Conservation (phyloP, 148 eudicot species). For the Amaranthus palmeri region DNA sequence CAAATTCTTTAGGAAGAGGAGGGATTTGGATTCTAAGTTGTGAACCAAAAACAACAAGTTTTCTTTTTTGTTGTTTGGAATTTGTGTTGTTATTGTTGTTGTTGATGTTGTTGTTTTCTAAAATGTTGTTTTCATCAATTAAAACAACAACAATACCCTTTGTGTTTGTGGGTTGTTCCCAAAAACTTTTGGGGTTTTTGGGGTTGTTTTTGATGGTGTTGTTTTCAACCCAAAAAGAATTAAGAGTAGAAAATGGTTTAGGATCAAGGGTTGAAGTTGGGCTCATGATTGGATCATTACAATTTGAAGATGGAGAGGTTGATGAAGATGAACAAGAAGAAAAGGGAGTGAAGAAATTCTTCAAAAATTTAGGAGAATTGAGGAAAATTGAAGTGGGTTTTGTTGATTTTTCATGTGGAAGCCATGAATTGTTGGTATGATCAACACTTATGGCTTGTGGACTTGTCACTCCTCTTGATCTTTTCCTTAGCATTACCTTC, state of each 20-base stretch:
- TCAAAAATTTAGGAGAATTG: slow-evolving; percentile 51
- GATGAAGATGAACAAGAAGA: not conserved
- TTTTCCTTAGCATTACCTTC: slow-evolving; percentile 61
- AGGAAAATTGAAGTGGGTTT: slow-evolving; percentile 53
- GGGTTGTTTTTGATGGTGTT: not conserved
- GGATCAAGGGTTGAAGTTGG: slow-evolving; percentile 70
- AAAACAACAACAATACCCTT: slow-evolving; percentile 66
- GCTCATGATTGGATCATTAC: slow-evolving; percentile 34
- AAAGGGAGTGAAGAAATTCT: slow-evolving; percentile 33
- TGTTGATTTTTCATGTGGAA: slow-evolving; percentile 39
- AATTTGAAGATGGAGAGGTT: slow-evolving; percentile 1
- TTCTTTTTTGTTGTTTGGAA: slow-evolving; percentile 36
- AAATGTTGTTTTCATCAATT: slow-evolving; percentile 32
- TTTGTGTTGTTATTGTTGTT: not conserved
- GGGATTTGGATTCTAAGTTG: slow-evolving; percentile 84
- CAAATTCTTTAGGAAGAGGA: slow-evolving; percentile 45
- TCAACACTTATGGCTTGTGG: slow-evolving; percentile 49
- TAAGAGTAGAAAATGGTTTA: slow-evolving; percentile 34
- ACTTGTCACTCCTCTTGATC: slow-evolving; percentile 54
- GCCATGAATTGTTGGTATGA: slow-evolving; percentile 33
- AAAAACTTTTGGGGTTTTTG: slow-evolving; percentile 17
- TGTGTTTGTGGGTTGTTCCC: slow-evolving; percentile 36
- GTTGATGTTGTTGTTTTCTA: not conserved
- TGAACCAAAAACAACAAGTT: slow-evolving; percentile 60
- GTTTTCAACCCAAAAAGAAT: slow-evolving; percentile 31